Evolutionary conservation across 352 stramenopile genomes (phyloP).

Genomic region (Globisporangium megalacanthum): DNA sequence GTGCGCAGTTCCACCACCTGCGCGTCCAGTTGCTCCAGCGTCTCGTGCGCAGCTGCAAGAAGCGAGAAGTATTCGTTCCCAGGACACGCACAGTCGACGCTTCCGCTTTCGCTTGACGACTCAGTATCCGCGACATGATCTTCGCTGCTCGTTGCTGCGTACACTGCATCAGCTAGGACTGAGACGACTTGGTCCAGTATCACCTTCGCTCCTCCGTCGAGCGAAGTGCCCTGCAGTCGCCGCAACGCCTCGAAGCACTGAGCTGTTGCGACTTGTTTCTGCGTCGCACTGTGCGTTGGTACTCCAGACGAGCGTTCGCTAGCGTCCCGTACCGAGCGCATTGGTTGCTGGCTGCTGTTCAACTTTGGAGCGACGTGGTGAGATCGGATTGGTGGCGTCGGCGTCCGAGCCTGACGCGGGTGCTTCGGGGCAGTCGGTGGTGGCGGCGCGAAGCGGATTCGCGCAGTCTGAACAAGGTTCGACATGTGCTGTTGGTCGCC

Average conservation of each 20-base stretch:
- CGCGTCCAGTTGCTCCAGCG: conserved; percentile 4
- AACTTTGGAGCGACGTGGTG: no score
- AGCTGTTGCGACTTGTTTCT: conserved; percentile 19
- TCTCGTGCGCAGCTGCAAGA: conserved; percentile 13
- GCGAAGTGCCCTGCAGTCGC: conserved; percentile 18
- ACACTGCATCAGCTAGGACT: conserved; percentile 18
- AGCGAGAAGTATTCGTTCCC: conserved; percentile 21
- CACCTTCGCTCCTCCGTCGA: conserved; percentile 20
- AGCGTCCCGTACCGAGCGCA: not conserved
- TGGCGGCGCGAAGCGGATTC: conserved; percentile 25
- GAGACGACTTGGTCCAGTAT: conserved; percentile 19
- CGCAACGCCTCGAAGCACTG: conserved; percentile 29
- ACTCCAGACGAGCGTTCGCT: not conserved
- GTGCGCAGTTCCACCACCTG: conserved; percentile 19
- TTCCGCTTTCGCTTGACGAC: no score
- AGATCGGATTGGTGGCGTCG: no score
- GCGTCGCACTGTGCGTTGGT: not conserved
- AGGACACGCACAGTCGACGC: not conserved
- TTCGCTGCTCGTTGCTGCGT: conserved; percentile 1
- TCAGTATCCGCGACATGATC: not conserved
- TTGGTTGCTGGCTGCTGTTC: no score
- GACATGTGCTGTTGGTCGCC: not conserved
- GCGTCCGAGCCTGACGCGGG: no score
- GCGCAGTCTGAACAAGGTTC: conserved; percentile 9
- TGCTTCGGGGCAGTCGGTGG: not conserved